These are phyloP conservation scores for Hyaloperonospora brassicae DNA, from an alignment of 352 stramenopile genomes.

Conservation along the genomic window DNA sequence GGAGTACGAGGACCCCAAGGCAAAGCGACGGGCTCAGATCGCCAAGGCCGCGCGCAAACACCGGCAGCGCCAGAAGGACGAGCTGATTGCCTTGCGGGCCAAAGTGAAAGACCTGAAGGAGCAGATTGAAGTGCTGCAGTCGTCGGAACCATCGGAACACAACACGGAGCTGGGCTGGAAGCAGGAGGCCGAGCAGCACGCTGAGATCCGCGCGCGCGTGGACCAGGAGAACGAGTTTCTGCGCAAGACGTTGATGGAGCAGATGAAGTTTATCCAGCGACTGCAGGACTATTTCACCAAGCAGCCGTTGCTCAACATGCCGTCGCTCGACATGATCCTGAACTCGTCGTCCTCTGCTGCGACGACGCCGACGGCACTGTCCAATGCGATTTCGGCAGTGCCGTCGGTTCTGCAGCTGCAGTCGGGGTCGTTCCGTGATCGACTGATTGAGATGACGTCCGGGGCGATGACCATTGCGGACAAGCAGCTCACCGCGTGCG, in stretches of 20 bases:
- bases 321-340: constrained; percentile 76
- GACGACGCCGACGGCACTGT: constrained; percentile 48
- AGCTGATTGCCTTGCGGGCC: constrained; percentile 72
- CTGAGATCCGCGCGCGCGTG: constrained; percentile 78
- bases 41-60: constrained; percentile 84
- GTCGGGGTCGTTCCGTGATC: constrained; percentile 73
- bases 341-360: constrained; percentile 63
- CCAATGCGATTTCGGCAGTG: constrained; percentile 54
- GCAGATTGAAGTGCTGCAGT: constrained; percentile 85
- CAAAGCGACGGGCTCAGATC: constrained; percentile 81
- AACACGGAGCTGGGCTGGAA: constrained; percentile 87
- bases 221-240: constrained; percentile 88
- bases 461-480: constrained; percentile 53
- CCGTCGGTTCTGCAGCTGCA: constrained; percentile 64
- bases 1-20: constrained; percentile 81
- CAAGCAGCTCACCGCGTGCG: constrained; percentile 63
- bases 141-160: constrained; percentile 81
- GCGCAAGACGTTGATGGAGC: constrained; percentile 84
- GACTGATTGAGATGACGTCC: constrained; percentile 52
- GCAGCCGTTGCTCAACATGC: constrained; percentile 85
- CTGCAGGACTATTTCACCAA: constrained; percentile 88
- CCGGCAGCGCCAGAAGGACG: constrained; percentile 82
- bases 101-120: constrained; percentile 88
- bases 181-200: constrained; percentile 83
- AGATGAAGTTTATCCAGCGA: constrained; percentile 89